Conservation (phyloP, 805 yeast genomes). For the Monosporozyma aquatica region DNA sequence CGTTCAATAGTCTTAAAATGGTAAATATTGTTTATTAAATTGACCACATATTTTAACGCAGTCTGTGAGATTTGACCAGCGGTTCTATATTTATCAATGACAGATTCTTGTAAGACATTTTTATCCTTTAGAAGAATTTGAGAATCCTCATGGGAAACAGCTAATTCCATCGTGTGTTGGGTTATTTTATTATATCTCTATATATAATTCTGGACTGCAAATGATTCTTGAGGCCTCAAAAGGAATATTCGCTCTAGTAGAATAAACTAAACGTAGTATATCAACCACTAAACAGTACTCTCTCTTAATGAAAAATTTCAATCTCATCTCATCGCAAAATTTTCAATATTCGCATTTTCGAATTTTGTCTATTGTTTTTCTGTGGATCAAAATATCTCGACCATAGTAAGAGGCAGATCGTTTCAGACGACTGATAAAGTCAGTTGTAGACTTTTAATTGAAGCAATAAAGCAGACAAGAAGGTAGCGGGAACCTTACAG, state of each 20-base stretch:
- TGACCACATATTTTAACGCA: constrained; percentile 54
- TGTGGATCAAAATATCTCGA: constrained; percentile 5
- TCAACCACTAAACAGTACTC: constrained; percentile 1
- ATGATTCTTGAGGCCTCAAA: too few relatives aligned
- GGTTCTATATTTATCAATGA: constrained; percentile 71
- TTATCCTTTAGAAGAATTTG: constrained; percentile 62
- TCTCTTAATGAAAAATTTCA: constrained; percentile 2
- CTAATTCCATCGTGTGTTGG: constrained; percentile 49
- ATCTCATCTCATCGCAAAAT: constrained; percentile 14
- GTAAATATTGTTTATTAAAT: constrained; percentile 64
- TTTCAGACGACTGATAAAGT: not conserved
- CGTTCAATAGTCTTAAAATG: constrained; percentile 38
- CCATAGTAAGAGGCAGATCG: not conserved
- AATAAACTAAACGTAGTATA: too few relatives aligned
- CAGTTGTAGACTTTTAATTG: too few relatives aligned
- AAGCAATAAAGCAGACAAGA: too few relatives aligned
- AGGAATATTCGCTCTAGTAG: too few relatives aligned
- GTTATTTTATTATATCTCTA: too few relatives aligned
- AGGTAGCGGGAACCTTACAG: too few relatives aligned
- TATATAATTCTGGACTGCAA: too few relatives aligned
- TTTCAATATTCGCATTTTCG: constrained; percentile 4
- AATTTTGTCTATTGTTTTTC: constrained; percentile 2
- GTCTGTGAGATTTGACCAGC: constrained; percentile 90
- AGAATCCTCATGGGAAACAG: constrained; percentile 66
- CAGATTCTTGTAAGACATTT: constrained; percentile 52